These are phyloP conservation scores for Helianthus annuus DNA, from an alignment of 129 eudicot genomes.

Conservation along the genomic window DNA sequence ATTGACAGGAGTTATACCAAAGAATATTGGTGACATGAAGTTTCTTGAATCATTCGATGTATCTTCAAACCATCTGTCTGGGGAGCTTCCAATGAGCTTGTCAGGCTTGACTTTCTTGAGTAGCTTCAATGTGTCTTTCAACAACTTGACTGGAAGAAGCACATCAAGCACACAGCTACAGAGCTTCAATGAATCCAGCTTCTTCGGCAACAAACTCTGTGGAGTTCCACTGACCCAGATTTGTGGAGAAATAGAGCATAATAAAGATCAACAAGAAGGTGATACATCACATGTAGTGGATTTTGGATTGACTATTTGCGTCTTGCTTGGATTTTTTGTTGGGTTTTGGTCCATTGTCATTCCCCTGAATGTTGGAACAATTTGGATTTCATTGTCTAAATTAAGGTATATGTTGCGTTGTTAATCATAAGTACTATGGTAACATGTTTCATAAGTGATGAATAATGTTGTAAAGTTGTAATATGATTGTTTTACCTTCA, in stretches of 20 bases:
- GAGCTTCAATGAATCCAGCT: conserved; percentile 3
- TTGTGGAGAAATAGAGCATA: not conserved
- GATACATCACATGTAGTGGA: not conserved
- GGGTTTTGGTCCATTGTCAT: conserved; percentile 27
- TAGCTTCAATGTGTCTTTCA: conserved; percentile 9
- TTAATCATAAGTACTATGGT: not conserved
- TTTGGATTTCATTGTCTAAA: not conserved
- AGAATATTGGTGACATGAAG: conserved; percentile 39
- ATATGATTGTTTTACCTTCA: not conserved
- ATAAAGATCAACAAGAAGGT: not conserved
- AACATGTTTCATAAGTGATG: not conserved
- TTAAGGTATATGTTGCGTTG: not conserved
- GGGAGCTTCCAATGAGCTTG: conserved; percentile 37
- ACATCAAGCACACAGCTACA: conserved; percentile 5
- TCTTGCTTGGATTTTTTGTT: conserved; percentile 6
- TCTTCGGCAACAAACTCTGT: conserved; percentile 7
- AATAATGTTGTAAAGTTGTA: not conserved
- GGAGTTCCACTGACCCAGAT: conserved; percentile 2
- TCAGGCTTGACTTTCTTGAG: not conserved
- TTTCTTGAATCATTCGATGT: conserved; percentile 41
- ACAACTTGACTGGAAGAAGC: not conserved
- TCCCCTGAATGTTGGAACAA: conserved; percentile 10
- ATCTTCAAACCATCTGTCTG: conserved; percentile 31
- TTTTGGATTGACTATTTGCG: conserved; percentile 15
- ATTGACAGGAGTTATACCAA: conserved; percentile 37